These are phyloP conservation scores for Bryum argenteum DNA, from an alignment of 225 moss, liverwort and hornwort genomes.

Conservation along the genomic window DNA sequence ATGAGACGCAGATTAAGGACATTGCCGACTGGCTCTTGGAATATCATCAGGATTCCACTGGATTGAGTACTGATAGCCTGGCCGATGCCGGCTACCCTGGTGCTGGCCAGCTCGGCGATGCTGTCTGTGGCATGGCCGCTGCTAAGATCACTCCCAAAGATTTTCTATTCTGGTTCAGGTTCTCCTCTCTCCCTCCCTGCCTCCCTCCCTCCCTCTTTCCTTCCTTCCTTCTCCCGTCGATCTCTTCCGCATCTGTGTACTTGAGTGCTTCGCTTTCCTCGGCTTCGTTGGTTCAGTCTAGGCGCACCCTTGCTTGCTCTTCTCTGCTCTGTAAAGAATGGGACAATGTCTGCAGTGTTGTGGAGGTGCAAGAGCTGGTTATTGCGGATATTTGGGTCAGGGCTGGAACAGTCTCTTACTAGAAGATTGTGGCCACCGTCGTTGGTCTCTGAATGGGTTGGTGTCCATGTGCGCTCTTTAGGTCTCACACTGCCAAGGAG, in stretches of 20 bases:
- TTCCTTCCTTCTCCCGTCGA: too few relatives aligned
- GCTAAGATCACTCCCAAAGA: slow-evolving; percentile 64
- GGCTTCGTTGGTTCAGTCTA: background rate
- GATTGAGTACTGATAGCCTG: slow-evolving; percentile 63
- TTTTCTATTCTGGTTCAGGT: slow-evolving; percentile 73
- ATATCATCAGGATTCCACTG: slow-evolving; percentile 59
- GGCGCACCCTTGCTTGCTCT: too few relatives aligned
- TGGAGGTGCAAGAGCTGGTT: slow-evolving; percentile 2
- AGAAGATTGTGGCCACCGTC: too few relatives aligned
- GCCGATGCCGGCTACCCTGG: slow-evolving; percentile 60
- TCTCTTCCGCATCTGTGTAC: background rate
- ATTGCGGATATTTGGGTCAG: background rate
- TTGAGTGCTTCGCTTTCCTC: background rate
- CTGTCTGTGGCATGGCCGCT: slow-evolving; percentile 65
- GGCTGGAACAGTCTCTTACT: background rate
- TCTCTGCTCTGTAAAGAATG: too few relatives aligned
- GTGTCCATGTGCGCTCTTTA: slow-evolving; percentile 22
- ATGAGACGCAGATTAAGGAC: slow-evolving; percentile 58
- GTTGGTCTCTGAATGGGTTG: background rate
- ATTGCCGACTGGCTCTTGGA: slow-evolving; percentile 67
- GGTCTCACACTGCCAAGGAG: slow-evolving; percentile 68
- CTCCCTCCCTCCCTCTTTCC: background rate
- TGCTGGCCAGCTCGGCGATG: slow-evolving; percentile 50
- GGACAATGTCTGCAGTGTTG: background rate
- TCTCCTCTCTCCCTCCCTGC: too few relatives aligned